A percentile compares a stretch with the other conserved stretches of the same genome.
These are phyloP conservation scores for Colletotrichum sp. DNA, from an alignment of 2,329 filamentous ascomycete genomes.

Conservation along the genomic window DNA sequence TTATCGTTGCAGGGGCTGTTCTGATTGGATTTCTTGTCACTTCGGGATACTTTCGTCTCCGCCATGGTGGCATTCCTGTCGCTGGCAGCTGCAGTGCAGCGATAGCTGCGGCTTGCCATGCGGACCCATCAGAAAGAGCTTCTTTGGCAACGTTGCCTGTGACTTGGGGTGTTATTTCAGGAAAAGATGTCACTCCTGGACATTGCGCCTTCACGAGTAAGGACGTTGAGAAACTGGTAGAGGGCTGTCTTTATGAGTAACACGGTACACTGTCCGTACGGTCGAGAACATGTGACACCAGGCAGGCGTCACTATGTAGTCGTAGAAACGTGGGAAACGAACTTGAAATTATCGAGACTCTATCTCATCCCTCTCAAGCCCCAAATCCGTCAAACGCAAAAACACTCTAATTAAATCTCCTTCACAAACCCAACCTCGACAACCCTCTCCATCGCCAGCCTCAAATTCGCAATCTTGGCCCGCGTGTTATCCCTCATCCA, in stretches of 20 bases:
- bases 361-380: background rate
- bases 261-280: no score
- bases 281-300: no score
- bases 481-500: conserved; percentile 71
- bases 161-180: background rate
- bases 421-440: conserved; percentile 75
- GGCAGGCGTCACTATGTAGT: no score
- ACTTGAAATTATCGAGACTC: background rate
- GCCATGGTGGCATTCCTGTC: background rate
- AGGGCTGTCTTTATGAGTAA: no score
- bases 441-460: conserved; percentile 62
- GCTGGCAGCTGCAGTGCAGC: background rate
- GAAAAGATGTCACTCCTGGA: rapidly evolving
- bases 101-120: background rate
- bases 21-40: rapidly evolving
- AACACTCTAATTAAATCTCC: conserved; percentile 52
- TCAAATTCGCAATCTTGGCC: conserved; percentile 68
- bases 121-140: rapidly evolving
- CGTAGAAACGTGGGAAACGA: background rate
- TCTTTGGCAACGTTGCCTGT: rapidly evolving
- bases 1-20: rapidly evolving
- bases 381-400: background rate
- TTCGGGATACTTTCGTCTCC: rapidly evolving
- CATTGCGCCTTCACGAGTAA: background rate
- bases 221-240: background rate